These are phyloP conservation scores for Pichia sorboxylosa DNA, from an alignment of 1,139 yeast genomes.

Conservation along the genomic window DNA sequence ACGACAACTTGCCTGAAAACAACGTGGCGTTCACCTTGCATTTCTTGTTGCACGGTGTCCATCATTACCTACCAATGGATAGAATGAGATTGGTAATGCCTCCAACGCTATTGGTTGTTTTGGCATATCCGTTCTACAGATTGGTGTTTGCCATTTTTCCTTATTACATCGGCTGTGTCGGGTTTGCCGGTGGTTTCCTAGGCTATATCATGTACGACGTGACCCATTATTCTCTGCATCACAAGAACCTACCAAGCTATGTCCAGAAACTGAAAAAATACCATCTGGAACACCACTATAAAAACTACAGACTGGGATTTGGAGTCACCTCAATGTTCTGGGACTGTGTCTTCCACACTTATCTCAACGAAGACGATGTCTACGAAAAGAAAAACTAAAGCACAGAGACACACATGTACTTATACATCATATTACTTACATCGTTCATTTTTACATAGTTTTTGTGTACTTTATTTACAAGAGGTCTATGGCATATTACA, in stretches of 20 bases:
- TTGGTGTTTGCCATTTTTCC: conserved; percentile 52
- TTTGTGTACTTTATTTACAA: too few species aligned
- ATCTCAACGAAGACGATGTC: conserved; percentile 27
- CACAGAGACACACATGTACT: too few species aligned
- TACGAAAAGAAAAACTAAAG: conserved; percentile 21
- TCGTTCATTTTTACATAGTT: too few species aligned
- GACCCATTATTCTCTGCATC: conserved; percentile 85
- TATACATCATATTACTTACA: too few species aligned
- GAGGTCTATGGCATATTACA: too few species aligned
- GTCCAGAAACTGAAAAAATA: conserved; percentile 73
- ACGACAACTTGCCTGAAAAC: conserved; percentile 72
- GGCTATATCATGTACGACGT: conserved; percentile 89
- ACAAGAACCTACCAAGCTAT: conserved; percentile 62
- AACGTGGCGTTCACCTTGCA: conserved; percentile 67
- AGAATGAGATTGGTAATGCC: conserved; percentile 88
- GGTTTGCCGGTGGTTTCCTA: conserved; percentile 88
- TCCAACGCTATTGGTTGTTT: conserved; percentile 60
- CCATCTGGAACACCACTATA: conserved; percentile 95
- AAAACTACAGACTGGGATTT: conserved; percentile 89
- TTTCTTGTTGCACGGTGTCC: conserved; percentile 88
- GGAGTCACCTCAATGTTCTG: conserved; percentile 92
- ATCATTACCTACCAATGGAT: conserved; percentile 97
- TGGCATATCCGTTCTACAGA: conserved; percentile 50
- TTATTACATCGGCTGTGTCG: conserved; percentile 47
- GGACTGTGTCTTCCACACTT: conserved; percentile 84